Evolutionary conservation across 306 rosid genomes (phyloP).

Genomic region (Benincasa hispida): DNA sequence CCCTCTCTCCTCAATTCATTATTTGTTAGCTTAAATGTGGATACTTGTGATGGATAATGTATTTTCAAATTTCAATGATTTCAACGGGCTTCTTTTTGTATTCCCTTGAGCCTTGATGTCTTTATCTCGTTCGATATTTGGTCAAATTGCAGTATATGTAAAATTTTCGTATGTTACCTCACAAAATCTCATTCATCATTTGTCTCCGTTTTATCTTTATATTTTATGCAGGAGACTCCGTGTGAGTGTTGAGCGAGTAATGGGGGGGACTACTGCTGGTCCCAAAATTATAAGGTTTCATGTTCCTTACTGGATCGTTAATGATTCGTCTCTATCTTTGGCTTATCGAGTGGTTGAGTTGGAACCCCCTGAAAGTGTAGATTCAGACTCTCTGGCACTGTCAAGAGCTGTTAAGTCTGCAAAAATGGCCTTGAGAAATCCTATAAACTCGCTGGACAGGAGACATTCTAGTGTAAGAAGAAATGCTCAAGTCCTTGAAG

Average conservation of each 20-base stretch:
- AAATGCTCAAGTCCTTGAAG: slow-evolving; percentile 69
- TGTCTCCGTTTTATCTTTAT: slow-evolving; percentile 2
- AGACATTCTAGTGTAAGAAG: slow-evolving; percentile 48
- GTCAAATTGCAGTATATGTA: neutral
- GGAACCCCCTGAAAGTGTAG: slow-evolving; percentile 64
- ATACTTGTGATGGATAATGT: neutral
- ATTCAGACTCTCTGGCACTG: slow-evolving; percentile 39
- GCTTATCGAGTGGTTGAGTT: slow-evolving; percentile 87
- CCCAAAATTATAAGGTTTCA: slow-evolving; percentile 77
- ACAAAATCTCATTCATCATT: neutral
- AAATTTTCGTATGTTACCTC: neutral
- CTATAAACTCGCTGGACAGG: slow-evolving; percentile 61
- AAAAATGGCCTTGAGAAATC: slow-evolving; percentile 51
- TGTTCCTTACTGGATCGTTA: slow-evolving; percentile 92
- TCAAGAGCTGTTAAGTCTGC: slow-evolving; percentile 78
- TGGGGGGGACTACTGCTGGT: slow-evolving; percentile 86
- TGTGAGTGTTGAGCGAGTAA: slow-evolving; percentile 78
- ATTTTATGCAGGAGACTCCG: slow-evolving; percentile 66
- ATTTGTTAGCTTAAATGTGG: neutral
- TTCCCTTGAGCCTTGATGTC: neutral
- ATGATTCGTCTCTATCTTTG: slow-evolving; percentile 64
- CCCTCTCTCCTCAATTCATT: neutral
- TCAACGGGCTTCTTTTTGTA: neutral
- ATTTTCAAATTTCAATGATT: neutral
- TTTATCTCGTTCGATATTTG: neutral